Base-by-base conservation (phyloP, 179 eudicot genomes). In the Beta corolliflora region DNA sequence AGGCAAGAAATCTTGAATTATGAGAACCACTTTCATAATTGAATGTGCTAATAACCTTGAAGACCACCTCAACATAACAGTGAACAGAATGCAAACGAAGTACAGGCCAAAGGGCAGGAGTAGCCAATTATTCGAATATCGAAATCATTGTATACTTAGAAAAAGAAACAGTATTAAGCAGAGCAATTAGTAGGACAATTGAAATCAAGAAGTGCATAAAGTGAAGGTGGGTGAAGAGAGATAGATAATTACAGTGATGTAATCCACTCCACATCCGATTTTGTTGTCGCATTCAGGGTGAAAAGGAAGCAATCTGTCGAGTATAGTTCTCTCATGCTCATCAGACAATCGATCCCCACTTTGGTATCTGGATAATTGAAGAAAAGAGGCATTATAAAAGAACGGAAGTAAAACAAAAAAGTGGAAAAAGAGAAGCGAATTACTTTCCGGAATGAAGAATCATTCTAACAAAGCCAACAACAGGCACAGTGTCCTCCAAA, bases 391-490 rank as follows among this genome's bases (percentile, higher is more conserved):
- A 16, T 14, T 18, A 60, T 60, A n/a, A 60, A 60, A 59, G 16
- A 10, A 59, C 7, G n/a, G 44, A 10, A 61, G 29, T 25, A 25
- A 7, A 50, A 10, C 50, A 13, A 19, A 14, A 4, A 77, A 48
- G 10, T 53, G 9, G 59, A 7, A 19, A 2, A 13, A 25, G 36
- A 50, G 7, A 15, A n/a, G 7, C 18, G 0, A 1, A 21, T 84
- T 84, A 94, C 99, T 87, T 93, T 78, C 97, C 93, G 44, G 98
- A 91, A 86, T 94, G 98, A 87, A 95, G 97, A 95, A 95, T 84
- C 98, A 91, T 96, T 83, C 97, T 88, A 31, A 90, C 97, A 81
- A 94, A 90, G 16, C 97, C 96, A 85, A 94, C 99, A 66, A 96
- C 90, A 0, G 99, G 99, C 52, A 91, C 97, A 68, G 99, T 96